phyloP scores from a whole-genome alignment of 2,329 filamentous ascomycete genomes.

The Arachnomyces sp. region DNA sequence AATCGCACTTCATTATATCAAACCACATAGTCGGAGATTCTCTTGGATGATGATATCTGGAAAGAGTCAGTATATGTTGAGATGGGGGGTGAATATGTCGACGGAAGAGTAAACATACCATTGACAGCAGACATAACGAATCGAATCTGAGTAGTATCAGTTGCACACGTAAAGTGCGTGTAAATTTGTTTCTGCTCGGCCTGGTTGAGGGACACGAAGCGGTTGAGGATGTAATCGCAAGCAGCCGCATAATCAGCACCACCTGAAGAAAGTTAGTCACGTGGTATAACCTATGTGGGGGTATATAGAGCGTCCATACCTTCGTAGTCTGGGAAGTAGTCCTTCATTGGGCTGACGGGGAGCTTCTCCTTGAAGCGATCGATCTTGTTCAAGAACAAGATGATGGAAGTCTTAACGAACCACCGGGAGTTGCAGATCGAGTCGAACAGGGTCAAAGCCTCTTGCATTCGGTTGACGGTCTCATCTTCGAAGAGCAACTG shows the following conservation, averaged over 20 bases:
- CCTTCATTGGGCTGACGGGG: slow-evolving; percentile 64
- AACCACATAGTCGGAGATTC: slow-evolving; percentile 90
- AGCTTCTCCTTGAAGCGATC: slow-evolving; percentile 69
- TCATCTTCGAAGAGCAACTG: slow-evolving; percentile 94
- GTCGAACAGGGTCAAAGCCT: slow-evolving; percentile 62
- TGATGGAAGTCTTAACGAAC: slow-evolving; percentile 66
- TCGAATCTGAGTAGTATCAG: slow-evolving; percentile 95
- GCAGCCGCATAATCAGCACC: slow-evolving; percentile 92
- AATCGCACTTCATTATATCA: slow-evolving; percentile 61
- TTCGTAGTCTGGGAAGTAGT: slow-evolving; percentile 72
- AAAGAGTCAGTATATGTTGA: slow-evolving; percentile 6
- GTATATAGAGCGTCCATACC: slow-evolving; percentile 26
- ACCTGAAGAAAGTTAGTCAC: slow-evolving; percentile 39
- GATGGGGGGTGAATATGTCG: not conserved
- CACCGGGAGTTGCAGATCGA: slow-evolving; percentile 64
- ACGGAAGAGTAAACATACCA: slow-evolving; percentile 50
- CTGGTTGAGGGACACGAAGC: slow-evolving; percentile 96
- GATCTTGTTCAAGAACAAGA: slow-evolving; percentile 68
- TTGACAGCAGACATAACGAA: slow-evolving; percentile 99
- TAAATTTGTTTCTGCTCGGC: slow-evolving; percentile 99
- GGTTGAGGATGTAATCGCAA: slow-evolving; percentile 97
- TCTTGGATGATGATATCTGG: slow-evolving; percentile 99
- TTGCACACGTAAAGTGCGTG: slow-evolving; percentile 98
- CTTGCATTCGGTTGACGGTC: slow-evolving; percentile 74
- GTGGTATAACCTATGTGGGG: slow-evolving; percentile 8